These are phyloP conservation scores for Elongisporangium anandrum DNA, from an alignment of 352 stramenopile species.

Conservation along the genomic window DNA sequence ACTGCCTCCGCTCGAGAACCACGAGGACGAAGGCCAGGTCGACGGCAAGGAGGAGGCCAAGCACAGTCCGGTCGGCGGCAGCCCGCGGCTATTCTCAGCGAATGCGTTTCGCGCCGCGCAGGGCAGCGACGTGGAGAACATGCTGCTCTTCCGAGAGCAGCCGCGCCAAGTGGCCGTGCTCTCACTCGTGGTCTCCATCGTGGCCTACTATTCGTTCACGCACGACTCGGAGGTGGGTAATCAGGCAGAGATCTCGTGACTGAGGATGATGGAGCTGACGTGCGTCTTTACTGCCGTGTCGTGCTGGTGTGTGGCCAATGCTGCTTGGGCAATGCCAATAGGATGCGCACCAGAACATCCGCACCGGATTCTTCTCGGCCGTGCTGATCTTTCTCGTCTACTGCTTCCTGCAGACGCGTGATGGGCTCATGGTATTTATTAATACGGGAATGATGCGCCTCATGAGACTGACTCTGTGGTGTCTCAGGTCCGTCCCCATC, in stretches of 20 bases:
- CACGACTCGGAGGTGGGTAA: slow-evolving; percentile 55
- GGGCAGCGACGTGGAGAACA: slow-evolving; percentile 50
- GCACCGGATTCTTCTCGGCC: slow-evolving; percentile 54
- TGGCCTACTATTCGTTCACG: slow-evolving; percentile 82
- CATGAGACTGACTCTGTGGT: neutral
- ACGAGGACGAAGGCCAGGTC: neutral
- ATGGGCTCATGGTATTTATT: slow-evolving; percentile 57
- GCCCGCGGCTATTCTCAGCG: slow-evolving; percentile 1
- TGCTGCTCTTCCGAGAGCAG: slow-evolving; percentile 76
- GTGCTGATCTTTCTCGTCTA: slow-evolving; percentile 81
- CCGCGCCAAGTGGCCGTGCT: slow-evolving; percentile 78
- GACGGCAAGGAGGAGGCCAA: neutral
- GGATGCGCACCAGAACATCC: slow-evolving; percentile 60
- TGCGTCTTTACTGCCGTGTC: neutral
- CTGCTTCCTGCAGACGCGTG: slow-evolving; percentile 79
- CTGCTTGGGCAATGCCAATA: slow-evolving; percentile 9
- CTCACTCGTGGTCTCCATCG: slow-evolving; percentile 38
- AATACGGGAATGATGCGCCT: too few relatives aligned
- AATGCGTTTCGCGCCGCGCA: slow-evolving; percentile 65
- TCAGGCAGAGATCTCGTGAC: neutral
- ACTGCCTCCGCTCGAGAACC: slow-evolving; percentile 1
- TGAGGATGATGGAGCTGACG: neutral
- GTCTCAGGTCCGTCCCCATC: slow-evolving; percentile 50
- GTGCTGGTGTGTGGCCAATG: slow-evolving; percentile 4
- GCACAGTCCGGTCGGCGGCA: neutral